These are phyloP conservation scores for Venturia effusa DNA, from an alignment of 2,329 filamentous ascomycete genomes.

Conservation along the genomic window DNA sequence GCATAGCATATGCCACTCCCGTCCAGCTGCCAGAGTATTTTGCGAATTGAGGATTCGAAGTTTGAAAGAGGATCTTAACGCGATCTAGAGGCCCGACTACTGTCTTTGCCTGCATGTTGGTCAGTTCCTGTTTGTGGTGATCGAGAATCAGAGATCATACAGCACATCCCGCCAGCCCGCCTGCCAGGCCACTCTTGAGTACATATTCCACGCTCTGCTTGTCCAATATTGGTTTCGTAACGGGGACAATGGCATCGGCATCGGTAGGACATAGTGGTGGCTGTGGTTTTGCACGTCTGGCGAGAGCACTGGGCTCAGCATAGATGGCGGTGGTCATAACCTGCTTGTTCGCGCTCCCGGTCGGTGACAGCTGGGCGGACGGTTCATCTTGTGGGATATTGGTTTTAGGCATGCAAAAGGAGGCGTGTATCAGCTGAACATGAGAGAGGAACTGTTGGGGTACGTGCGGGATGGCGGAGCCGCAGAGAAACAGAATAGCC, in stretches of 20 bases:
- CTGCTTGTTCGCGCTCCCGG: neutral
- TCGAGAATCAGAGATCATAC: constrained; percentile 43
- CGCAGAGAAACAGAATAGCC: neutral
- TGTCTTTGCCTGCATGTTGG: constrained; percentile 66
- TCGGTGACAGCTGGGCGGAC: neutral
- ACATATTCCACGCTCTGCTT: constrained; percentile 76
- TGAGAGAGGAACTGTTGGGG: neutral
- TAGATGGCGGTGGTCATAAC: neutral
- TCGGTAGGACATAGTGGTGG: constrained; percentile 40
- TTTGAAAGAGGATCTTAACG: constrained; percentile 97
- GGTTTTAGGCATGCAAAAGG: constrained; percentile 2
- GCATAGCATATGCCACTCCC: constrained; percentile 71
- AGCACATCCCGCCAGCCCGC: constrained; percentile 82
- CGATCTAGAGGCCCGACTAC: constrained; percentile 90
- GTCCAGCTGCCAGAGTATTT: constrained; percentile 88
- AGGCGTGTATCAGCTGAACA: neutral
- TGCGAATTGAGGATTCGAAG: constrained; percentile 83
- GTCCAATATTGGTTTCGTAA: constrained; percentile 34
- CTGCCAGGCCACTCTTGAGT: constrained; percentile 72
- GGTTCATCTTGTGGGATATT: neutral
- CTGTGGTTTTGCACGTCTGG: constrained; percentile 12
- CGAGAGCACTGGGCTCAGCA: constrained; percentile 2
- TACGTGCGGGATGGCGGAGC: neutral
- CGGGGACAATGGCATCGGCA: constrained; percentile 39
- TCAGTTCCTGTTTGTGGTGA: neutral